Base-by-base conservation (phyloP, 2,329 filamentous ascomycete genomes). In the Dactylellina sp. region DNA sequence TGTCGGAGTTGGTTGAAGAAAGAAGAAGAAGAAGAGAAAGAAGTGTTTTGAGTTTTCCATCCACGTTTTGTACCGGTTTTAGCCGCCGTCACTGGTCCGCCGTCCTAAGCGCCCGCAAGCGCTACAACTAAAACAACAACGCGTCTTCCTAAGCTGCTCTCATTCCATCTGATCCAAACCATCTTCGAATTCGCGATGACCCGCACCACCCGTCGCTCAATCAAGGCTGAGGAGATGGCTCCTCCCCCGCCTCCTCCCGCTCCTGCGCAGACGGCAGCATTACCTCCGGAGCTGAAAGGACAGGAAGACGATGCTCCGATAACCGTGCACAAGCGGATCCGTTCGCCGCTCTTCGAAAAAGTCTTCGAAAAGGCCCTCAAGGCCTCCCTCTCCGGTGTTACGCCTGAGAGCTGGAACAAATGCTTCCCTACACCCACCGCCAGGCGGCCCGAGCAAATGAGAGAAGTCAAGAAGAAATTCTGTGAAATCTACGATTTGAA, bases 401-500 rank as follows among this genome's bases (percentile, higher is more conserved):
- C 68, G 9, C 68, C 47, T 5, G 68, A 72, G 42, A 57, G 32
- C 7, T 72, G 68, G 68, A 72, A 65, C 28, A 72, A 72, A 64
- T 72, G 68, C 25, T 72, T 72, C 25, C 68, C 68, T 20, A 65
- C 60, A 12, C 68, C 68, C 7, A 61, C 40, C 7, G 68, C 53
- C 0, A 53, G 39, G 35, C 53, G 60, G 14, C 61, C 68, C 1
- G 60, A 72, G 52, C 53, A 72, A 46, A 72, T 72, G 68, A 59
- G 57, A 35, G 60, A 53, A 14, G 53, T 72, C 9, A 40, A 53
- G 9, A 55, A 55, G 46, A 65, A 72, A 37, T 72, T 72, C 39
- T 65, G 60, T 39, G 68, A 72, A 9, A 72, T 72, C 16, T 72
- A 72, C 22, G 60, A 72, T 22, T 28, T 65, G 35, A 72, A 72